Percentiles rank a stretch among this genome's conserved stretches.
These are phyloP conservation scores for Fusarium sp. DNA, from an alignment of 2,329 filamentous ascomycete species.

Conservation along the genomic window DNA sequence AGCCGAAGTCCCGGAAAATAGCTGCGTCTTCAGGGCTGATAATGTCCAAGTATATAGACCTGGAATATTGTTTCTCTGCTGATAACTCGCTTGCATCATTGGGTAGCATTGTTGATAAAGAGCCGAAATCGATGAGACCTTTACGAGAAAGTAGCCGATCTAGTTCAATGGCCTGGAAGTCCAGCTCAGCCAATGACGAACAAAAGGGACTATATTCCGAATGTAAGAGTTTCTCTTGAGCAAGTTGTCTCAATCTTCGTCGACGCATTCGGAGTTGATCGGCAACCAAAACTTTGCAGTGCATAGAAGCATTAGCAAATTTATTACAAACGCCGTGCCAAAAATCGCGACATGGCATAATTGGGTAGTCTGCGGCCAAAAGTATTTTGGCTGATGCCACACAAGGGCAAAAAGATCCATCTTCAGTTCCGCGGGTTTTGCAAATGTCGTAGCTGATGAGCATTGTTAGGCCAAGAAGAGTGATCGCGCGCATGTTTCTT, in stretches of 20 bases:
- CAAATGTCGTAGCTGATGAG: not conserved
- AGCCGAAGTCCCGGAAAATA: not conserved
- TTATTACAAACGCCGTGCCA: accelerated
- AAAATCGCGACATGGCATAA: not conserved
- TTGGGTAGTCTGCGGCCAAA: not conserved
- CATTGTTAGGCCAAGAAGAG: not conserved
- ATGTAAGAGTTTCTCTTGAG: not conserved
- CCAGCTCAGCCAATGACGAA: not conserved
- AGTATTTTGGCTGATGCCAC: not conserved
- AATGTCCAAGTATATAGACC: not conserved
- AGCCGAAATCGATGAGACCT: accelerated
- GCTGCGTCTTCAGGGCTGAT: not conserved
- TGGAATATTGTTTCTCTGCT: accelerated
- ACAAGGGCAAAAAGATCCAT: not conserved
- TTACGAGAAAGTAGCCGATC: not conserved
- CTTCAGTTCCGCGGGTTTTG: accelerated
- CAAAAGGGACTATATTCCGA: accelerated
- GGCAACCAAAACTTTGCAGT: not conserved
- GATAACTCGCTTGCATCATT: accelerated
- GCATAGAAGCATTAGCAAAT: not conserved
- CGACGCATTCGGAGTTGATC: not conserved
- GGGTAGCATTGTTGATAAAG: not conserved
- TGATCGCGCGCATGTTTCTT: too few species aligned
- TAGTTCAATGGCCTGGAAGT: not conserved
- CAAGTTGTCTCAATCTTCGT: accelerated